Evolutionary conservation across 140 eudicot species (phyloP).

Genomic region (Senecio squalidus): DNA sequence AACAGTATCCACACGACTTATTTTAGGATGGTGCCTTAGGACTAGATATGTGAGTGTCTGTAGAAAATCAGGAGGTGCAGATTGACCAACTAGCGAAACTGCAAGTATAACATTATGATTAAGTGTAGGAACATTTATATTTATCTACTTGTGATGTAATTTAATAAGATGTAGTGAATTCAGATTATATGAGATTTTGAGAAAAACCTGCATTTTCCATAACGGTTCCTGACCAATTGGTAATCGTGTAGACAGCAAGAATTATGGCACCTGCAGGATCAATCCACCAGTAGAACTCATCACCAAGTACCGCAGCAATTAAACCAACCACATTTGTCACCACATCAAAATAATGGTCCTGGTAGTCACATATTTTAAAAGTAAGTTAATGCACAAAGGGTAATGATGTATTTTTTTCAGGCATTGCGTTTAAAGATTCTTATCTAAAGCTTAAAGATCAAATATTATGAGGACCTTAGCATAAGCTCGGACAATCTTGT

Average conservation of each 20-base stretch:
- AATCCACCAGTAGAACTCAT: constrained; percentile 90
- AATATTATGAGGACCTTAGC: constrained; percentile 53
- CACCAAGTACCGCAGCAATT: constrained; percentile 91
- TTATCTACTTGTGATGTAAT: not conserved
- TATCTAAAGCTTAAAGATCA: not conserved
- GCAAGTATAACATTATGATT: constrained; percentile 17
- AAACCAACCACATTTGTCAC: constrained; percentile 92
- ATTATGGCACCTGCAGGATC: constrained; percentile 91
- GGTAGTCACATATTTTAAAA: not conserved
- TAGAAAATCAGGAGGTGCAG: constrained; percentile 95
- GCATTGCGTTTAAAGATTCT: not conserved
- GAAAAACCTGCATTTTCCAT: constrained; percentile 86
- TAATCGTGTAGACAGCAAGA: constrained; percentile 84
- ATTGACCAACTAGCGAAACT: constrained; percentile 88
- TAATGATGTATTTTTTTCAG: not conserved
- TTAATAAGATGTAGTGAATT: not conserved
- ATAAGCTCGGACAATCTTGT: constrained; percentile 83
- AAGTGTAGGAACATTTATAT: not conserved
- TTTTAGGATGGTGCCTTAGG: constrained; percentile 67
- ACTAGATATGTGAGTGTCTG: constrained; percentile 89
- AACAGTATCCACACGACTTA: constrained; percentile 86
- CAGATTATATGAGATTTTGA: constrained; percentile 5
- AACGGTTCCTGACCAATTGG: constrained; percentile 91
- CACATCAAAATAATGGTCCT: constrained; percentile 98
- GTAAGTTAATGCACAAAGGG: not conserved